Conservation (phyloP, 768 basidiomycete species). For the Clitopilus hobsonii region DNA sequence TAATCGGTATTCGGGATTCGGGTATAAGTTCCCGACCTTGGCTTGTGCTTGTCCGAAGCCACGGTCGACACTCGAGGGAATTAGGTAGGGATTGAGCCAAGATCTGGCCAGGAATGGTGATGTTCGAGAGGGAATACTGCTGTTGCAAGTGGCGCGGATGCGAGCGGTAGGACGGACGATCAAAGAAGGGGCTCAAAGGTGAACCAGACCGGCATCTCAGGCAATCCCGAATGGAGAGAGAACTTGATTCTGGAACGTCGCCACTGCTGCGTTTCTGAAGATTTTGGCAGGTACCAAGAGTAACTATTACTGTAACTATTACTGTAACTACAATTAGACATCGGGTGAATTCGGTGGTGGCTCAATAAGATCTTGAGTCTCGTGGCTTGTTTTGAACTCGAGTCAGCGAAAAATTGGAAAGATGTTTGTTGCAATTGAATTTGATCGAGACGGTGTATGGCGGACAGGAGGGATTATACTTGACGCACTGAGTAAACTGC, state of each 20-base stretch:
- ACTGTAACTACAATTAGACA: conserved; percentile 4
- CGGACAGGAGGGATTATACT: neutral
- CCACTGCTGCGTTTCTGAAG: neutral
- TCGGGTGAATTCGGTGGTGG: conserved; percentile 40
- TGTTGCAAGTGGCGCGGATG: too few species aligned
- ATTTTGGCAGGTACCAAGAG: conserved; percentile 1
- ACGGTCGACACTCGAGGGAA: too few species aligned
- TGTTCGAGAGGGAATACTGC: neutral
- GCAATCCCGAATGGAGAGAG: neutral
- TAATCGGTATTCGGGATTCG: neutral
- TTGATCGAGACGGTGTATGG: neutral
- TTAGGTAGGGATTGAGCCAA: neutral
- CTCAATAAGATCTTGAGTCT: too few species aligned
- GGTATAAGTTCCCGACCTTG: neutral
- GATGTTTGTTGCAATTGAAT: too few species aligned
- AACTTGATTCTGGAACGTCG: neutral
- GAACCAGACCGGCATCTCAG: neutral
- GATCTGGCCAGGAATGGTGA: neutral
- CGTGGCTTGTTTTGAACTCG: neutral
- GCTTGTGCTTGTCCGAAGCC: too few species aligned
- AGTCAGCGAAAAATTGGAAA: conserved; percentile 1
- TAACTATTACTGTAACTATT: neutral
- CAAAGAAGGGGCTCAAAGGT: neutral
- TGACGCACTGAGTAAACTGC: too few species aligned
- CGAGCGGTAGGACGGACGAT: neutral